Percentiles rank a stretch among this genome's conserved stretches.
These are phyloP conservation scores for Talaromyces sp. DNA, from an alignment of 2,329 filamentous ascomycete genomes.

Conservation along the genomic window DNA sequence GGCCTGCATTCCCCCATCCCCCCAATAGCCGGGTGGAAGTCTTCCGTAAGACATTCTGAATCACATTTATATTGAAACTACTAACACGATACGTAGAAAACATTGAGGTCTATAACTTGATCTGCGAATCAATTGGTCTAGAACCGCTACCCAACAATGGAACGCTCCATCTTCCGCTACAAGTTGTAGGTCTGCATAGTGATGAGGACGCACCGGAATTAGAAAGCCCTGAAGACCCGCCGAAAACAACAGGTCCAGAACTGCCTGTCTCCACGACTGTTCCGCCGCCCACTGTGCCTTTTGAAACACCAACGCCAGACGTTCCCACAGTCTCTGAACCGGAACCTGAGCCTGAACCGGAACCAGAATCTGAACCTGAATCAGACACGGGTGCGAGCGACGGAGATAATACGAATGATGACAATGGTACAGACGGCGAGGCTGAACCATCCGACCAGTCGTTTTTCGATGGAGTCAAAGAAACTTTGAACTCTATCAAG, in stretches of 20 bases:
- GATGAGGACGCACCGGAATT: conserved; percentile 28
- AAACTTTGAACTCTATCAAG: conserved; percentile 8
- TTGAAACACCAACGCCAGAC: neutral
- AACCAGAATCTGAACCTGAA: neutral
- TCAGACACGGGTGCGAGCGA: neutral
- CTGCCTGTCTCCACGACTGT: neutral
- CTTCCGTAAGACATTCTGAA: conserved; percentile 65
- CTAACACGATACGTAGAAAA: conserved; percentile 59
- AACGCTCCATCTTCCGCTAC: conserved; percentile 56
- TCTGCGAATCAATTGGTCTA: conserved; percentile 81
- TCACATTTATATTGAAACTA: neutral
- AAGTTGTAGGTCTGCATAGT: conserved; percentile 40
- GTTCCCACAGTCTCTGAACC: neutral
- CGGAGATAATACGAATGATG: neutral
- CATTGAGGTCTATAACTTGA: conserved; percentile 87
- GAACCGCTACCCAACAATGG: conserved; percentile 77
- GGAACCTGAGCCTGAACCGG: neutral
- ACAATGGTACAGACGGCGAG: neutral
- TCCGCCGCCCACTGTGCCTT: neutral
- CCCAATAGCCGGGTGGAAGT: conserved; percentile 72
- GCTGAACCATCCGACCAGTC: neutral
- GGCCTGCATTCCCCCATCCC: conserved; percentile 83
- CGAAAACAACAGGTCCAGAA: conserved; percentile 9
- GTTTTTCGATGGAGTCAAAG: conserved; percentile 9
- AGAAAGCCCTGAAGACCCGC: conserved; percentile 29